Evolutionary conservation across 164 flowering plant species (phyloP).

Genomic region (Cinnamomum chago): DNA sequence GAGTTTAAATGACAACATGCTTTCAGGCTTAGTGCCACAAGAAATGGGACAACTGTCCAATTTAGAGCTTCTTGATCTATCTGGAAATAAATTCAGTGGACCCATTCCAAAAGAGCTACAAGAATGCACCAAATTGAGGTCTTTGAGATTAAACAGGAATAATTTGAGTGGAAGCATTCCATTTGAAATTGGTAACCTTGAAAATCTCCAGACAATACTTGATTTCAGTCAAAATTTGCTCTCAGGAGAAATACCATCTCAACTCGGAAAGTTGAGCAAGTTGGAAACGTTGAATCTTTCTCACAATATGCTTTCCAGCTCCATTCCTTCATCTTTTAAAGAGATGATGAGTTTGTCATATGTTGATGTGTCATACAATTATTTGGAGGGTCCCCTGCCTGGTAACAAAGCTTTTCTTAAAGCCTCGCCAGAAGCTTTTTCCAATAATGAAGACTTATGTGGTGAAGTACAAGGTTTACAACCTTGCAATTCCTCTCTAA

Average conservation of each 20-base stretch:
- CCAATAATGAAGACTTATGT: not conserved
- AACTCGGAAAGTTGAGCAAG: slow-evolving; percentile 1
- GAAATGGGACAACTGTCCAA: not conserved
- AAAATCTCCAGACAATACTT: not conserved
- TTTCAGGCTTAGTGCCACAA: slow-evolving; percentile 6
- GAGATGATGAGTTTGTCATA: not conserved
- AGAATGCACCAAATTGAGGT: not conserved
- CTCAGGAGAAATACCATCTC: not conserved
- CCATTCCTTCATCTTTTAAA: slow-evolving; percentile 1
- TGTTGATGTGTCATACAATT: slow-evolving; percentile 1
- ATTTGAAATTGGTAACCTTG: slow-evolving; percentile 1
- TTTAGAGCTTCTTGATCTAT: slow-evolving; percentile 1
- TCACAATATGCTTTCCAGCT: slow-evolving; percentile 3
- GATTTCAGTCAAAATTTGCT: slow-evolving; percentile 3
- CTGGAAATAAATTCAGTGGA: not conserved
- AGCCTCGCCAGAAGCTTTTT: not conserved
- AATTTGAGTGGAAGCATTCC: slow-evolving; percentile 2
- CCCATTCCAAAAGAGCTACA: not conserved
- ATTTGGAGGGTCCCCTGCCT: not conserved
- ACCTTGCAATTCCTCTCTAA: not conserved
- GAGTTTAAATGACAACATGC: not conserved
- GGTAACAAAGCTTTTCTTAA: not conserved
- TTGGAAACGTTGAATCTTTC: slow-evolving; percentile 6
- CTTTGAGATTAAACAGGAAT: not conserved
- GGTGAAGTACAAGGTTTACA: not conserved